phyloP scores from a whole-genome alignment of 176 grass and related monocot genomes.

The Oryza longistaminata region DNA sequence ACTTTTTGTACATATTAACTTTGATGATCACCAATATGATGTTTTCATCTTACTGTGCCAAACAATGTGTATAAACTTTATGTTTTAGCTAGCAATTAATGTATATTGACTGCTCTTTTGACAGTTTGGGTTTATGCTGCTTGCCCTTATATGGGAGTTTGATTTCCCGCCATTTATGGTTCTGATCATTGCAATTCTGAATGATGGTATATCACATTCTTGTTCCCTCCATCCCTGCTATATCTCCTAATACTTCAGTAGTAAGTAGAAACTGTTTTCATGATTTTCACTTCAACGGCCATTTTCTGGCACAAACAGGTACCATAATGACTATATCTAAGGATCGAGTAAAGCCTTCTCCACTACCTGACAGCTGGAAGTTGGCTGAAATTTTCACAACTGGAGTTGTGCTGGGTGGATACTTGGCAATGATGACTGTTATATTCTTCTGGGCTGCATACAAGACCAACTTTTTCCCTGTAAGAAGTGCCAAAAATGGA shows the following conservation, averaged over 20 bases:
- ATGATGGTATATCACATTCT: slow-evolving; percentile 49
- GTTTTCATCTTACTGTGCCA: not conserved
- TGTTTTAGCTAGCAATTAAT: not conserved
- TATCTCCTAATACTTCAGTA: not conserved
- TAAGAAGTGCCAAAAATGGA: slow-evolving; percentile 1
- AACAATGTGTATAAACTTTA: not conserved
- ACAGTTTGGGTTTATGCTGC: slow-evolving; percentile 70
- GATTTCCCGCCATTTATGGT: slow-evolving; percentile 67
- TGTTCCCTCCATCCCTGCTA: not conserved
- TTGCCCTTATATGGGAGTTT: slow-evolving; percentile 58
- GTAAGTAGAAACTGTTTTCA: not conserved
- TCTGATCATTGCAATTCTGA: slow-evolving; percentile 68
- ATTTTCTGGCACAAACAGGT: slow-evolving; percentile 16
- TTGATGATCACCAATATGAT: not conserved
- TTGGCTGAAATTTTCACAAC: slow-evolving; percentile 49
- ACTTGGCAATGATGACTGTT: slow-evolving; percentile 53
- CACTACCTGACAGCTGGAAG: slow-evolving; percentile 50
- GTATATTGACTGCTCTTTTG: slow-evolving; percentile 5
- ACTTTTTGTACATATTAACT: not conserved
- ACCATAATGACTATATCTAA: slow-evolving; percentile 53
- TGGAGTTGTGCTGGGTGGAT: slow-evolving; percentile 44
- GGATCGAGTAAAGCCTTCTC: slow-evolving; percentile 50
- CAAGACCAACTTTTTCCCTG: slow-evolving; percentile 46
- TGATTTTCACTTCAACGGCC: not conserved
- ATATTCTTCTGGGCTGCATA: slow-evolving; percentile 54